phyloP scores from a whole-genome alignment of 169 alveolate species.

The Plasmodium fragile region DNA sequence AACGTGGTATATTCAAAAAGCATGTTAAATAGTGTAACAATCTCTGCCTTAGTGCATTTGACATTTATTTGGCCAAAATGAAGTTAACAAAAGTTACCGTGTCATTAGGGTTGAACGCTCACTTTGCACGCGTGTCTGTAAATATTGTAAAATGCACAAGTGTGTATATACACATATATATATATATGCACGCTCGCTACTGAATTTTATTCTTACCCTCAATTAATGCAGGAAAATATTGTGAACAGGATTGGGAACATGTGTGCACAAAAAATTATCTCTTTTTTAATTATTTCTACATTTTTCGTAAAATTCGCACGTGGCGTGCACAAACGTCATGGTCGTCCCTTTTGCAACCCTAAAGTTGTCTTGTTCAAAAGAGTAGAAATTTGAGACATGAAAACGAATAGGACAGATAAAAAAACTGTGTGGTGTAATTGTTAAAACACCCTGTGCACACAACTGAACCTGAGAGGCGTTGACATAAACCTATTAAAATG shows the following conservation, averaged over 20 bases:
- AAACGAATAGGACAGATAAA: not conserved
- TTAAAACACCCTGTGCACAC: not conserved
- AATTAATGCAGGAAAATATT: not conserved
- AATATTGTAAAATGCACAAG: not conserved
- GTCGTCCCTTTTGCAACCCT: slow-evolving; percentile 1
- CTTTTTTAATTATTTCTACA: slow-evolving; percentile 6
- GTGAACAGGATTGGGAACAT: slow-evolving; percentile 1
- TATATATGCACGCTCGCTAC: not conserved
- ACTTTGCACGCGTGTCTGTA: not conserved
- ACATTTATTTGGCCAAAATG: not conserved
- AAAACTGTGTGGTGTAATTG: not conserved
- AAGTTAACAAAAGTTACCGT: not conserved
- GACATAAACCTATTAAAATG: not conserved
- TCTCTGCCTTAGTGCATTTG: not conserved
- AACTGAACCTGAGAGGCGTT: not conserved
- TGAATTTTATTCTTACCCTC: not conserved
- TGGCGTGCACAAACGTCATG: not conserved
- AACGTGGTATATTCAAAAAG: not conserved
- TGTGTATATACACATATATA: not conserved
- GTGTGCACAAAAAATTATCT: not conserved
- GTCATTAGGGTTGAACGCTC: not conserved
- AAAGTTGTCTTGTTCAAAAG: not conserved
- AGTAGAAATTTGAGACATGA: not conserved
- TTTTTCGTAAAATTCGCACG: not conserved
- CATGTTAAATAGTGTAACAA: slow-evolving; percentile 1